These are phyloP conservation scores for Niveomyces coronatus DNA, from an alignment of 2,329 filamentous ascomycete species.

Conservation along the genomic window DNA sequence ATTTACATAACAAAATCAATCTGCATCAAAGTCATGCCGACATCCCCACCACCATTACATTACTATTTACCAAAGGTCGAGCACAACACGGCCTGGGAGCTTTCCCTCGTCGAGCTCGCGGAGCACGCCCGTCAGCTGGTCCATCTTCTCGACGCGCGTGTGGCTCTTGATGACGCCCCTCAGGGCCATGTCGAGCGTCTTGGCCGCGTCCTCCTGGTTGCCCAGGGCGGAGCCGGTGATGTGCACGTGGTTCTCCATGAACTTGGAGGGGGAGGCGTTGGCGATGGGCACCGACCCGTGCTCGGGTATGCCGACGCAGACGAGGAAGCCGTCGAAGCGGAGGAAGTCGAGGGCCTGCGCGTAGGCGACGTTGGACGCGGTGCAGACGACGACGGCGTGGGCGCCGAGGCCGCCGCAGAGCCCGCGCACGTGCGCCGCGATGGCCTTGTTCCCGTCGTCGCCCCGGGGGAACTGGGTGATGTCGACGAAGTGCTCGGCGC, in stretches of 20 bases:
- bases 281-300: constrained; percentile 26
- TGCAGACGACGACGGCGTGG: constrained; percentile 16
- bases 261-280: constrained; percentile 27
- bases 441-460: constrained; percentile 31
- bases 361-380: constrained; percentile 15
- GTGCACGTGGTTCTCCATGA: constrained; percentile 32
- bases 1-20: too few species aligned
- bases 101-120: constrained; percentile 9
- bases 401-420: constrained; percentile 14
- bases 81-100: constrained; percentile 9
- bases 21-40: too few species aligned
- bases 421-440: constrained; percentile 15
- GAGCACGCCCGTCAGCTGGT: constrained; percentile 6
- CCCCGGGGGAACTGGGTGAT: constrained; percentile 25
- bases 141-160: constrained; percentile 6
- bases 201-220: constrained; percentile 35
- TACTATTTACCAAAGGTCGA: constrained; percentile 8
- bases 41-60: too few species aligned
- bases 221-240: constrained; percentile 41
- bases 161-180: constrained; percentile 7
- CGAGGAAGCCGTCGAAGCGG: constrained; percentile 19
- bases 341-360: constrained; percentile 15
- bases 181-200: constrained; percentile 4
- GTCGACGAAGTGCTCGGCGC: constrained; percentile 29
- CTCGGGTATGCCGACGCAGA: constrained; percentile 19